Conservation (phyloP, 2,329 filamentous ascomycete genomes). For the Aspergillus sp. region DNA sequence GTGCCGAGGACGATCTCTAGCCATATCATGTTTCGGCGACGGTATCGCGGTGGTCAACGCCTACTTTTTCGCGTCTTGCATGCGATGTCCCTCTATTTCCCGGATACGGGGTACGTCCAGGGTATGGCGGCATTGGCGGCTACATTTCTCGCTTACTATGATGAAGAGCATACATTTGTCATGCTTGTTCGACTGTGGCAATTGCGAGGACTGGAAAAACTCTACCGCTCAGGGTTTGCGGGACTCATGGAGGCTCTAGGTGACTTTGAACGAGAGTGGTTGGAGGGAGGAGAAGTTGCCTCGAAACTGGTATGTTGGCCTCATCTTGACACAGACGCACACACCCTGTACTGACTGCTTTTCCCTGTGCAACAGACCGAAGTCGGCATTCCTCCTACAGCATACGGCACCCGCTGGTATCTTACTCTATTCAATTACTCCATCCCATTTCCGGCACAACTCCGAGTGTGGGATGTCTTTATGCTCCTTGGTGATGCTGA, state of each 20-base stretch:
- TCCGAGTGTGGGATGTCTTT: constrained; percentile 97
- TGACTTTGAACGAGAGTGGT: constrained; percentile 84
- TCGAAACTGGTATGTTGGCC: constrained; percentile 68
- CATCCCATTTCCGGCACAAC: constrained; percentile 88
- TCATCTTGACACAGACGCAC: neutral
- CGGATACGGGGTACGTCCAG: constrained; percentile 91
- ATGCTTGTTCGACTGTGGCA: constrained; percentile 97
- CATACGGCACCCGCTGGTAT: constrained; percentile 98
- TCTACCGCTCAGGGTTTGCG: constrained; percentile 81
- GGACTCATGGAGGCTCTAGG: constrained; percentile 82
- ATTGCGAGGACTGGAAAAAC: constrained; percentile 76
- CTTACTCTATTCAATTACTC: constrained; percentile 96
- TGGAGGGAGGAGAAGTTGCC: constrained; percentile 74
- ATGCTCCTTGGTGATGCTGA: constrained; percentile 81
- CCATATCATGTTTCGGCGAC: constrained; percentile 93
- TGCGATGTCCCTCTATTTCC: constrained; percentile 85
- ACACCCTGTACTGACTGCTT: neutral
- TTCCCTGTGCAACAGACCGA: constrained; percentile 48
- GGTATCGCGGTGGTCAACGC: constrained; percentile 89
- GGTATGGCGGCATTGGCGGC: constrained; percentile 94
- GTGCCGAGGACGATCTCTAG: constrained; percentile 91
- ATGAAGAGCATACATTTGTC: constrained; percentile 90
- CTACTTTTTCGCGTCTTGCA: constrained; percentile 91
- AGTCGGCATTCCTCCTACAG: constrained; percentile 77
- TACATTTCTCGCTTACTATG: constrained; percentile 92